Evolutionary conservation across 2,329 filamentous ascomycete genomes (phyloP), one percentile per base, ranked within the genome.

Genomic region (Pseudocercospora fijiensis): DNA sequence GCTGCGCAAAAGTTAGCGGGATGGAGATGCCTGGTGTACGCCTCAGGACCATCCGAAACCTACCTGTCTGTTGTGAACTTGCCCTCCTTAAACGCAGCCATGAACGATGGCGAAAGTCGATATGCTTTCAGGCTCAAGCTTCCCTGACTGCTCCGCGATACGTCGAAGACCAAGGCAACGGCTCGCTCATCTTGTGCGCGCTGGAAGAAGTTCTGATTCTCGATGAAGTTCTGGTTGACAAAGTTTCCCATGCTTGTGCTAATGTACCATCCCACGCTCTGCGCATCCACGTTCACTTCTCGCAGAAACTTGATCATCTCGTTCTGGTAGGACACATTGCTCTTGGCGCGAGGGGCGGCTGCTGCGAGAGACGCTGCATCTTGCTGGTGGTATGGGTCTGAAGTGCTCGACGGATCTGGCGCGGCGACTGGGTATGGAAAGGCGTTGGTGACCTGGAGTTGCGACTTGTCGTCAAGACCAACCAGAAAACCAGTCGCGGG

Each of bases 191-290:
- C 96, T 73, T 86, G 76, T 73, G 96, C 91, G 79, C 91, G 95
- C 84, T 99, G 95, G 84, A 96, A 98, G 83, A 93, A 90, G 81
- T 88, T 92, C 80, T 97, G 93, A 83, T 98, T 99, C 85, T 99
- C 95, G 79, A 99, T 91, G 76, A 96, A 93, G 83, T 90, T 91
- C 76, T 90, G 79, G 83, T 93, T 97, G 84, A 98, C 85, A 73
- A 98, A 98, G 84, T 96, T 98, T 79, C 95, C 95, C 91, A 99
- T 96, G 79, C 92, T 96, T 68, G 93, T 92, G 82, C 92, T 97
- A 64, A 92, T 97, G 83, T 99, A 99, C 93, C 93, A 99, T 74
- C 95, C 95, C 65, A 96, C 92, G 75, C 92, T 96, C 84, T 98
- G 96, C 70, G 95, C 95, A 78, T 99, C 95, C 65, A 98, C 91